A percentile compares a stretch with the other conserved stretches of the same genome.
These are phyloP conservation scores for Hypoxylon sp. DNA, from an alignment of 2,329 filamentous ascomycete species.

Conservation along the genomic window DNA sequence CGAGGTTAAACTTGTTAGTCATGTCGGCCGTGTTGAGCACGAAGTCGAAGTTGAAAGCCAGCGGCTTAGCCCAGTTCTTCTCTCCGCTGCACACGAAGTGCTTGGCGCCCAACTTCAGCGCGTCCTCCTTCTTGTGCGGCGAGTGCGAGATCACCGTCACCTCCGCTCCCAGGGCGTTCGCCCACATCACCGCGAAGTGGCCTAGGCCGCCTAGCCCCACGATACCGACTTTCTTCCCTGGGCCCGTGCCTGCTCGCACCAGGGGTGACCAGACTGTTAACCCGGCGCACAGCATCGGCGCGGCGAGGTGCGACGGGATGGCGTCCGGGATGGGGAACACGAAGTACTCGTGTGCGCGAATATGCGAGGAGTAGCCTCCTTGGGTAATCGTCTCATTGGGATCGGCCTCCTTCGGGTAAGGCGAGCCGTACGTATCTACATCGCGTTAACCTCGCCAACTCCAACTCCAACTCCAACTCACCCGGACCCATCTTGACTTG, in stretches of 20 bases:
- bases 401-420: slow-evolving; percentile 69
- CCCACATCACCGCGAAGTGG: slow-evolving; percentile 80
- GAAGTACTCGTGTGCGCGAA: slow-evolving; percentile 70
- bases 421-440: slow-evolving; percentile 70
- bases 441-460: background rate
- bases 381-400: slow-evolving; percentile 73
- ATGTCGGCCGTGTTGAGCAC: slow-evolving; percentile 66
- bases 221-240: slow-evolving; percentile 79
- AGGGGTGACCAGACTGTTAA: slow-evolving; percentile 81
- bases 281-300: slow-evolving; percentile 84
- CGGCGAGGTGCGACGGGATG: slow-evolving; percentile 64
- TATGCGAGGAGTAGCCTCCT: slow-evolving; percentile 72
- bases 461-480: too few relatives aligned
- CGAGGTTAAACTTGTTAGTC: slow-evolving; percentile 69
- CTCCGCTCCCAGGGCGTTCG: slow-evolving; percentile 78
- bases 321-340: slow-evolving; percentile 71
- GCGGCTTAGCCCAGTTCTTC: slow-evolving; percentile 71
- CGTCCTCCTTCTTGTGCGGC: slow-evolving; percentile 71
- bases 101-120: slow-evolving; percentile 73
- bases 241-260: slow-evolving; percentile 75
- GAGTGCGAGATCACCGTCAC: slow-evolving; percentile 75
- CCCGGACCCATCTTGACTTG: too few relatives aligned
- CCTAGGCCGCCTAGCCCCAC: slow-evolving; percentile 81
- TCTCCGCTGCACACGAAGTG: slow-evolving; percentile 64
- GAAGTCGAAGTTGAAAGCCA: slow-evolving; percentile 66